Conservation (phyloP, 2,329 filamentous ascomycete genomes). For the Keithomyces neogunnii region DNA sequence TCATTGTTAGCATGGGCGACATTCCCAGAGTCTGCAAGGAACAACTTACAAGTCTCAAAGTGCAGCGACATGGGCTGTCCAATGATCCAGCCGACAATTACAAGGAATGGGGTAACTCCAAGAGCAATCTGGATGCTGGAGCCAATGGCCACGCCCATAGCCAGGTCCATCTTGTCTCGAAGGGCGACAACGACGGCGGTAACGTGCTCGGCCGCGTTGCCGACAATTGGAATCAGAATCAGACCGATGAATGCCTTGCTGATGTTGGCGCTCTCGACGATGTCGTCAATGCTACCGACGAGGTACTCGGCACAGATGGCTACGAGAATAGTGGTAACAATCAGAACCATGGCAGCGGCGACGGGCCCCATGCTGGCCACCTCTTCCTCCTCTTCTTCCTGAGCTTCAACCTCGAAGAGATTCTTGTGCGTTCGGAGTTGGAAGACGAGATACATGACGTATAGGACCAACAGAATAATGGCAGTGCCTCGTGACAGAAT, state of each 20-base stretch:
- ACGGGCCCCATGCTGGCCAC: constrained; percentile 51
- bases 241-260: constrained; percentile 77
- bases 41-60: constrained; percentile 53
- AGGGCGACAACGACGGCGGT: constrained; percentile 72
- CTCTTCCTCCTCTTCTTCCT: constrained; percentile 36
- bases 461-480: constrained; percentile 65
- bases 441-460: constrained; percentile 70
- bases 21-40: background rate
- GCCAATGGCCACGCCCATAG: constrained; percentile 74
- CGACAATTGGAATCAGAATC: constrained; percentile 71
- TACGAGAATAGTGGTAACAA: constrained; percentile 62
- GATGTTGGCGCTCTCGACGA: constrained; percentile 62
- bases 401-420: constrained; percentile 54
- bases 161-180: constrained; percentile 66
- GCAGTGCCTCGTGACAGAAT: constrained; percentile 68
- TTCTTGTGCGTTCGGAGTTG: constrained; percentile 67
- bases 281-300: constrained; percentile 65
- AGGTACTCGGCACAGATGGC: constrained; percentile 69
- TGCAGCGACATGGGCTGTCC: constrained; percentile 65
- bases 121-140: constrained; percentile 77
- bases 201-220: constrained; percentile 74
- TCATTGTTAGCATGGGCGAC: background rate
- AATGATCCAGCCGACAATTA: constrained; percentile 74
- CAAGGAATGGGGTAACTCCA: constrained; percentile 71
- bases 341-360: constrained; percentile 57